These are phyloP conservation scores for Ophiocordyceps robertsii DNA, from an alignment of 2,329 filamentous ascomycete species.

Conservation along the genomic window DNA sequence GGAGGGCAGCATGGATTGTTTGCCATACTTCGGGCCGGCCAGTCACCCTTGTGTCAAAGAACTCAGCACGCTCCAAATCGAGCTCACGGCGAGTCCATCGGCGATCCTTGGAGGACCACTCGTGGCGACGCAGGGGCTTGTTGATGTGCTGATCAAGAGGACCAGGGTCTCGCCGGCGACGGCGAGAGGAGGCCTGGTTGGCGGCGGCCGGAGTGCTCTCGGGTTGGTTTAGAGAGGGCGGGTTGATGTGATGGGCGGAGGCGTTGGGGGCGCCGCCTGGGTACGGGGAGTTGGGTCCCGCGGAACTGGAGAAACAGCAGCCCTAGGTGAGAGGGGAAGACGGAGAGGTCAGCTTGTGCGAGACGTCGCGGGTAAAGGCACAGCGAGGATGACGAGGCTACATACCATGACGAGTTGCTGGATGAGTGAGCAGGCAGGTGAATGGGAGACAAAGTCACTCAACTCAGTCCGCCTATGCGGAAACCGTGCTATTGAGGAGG, in stretches of 20 bases:
- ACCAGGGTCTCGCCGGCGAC: slow-evolving; percentile 21
- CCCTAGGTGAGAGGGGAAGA: slow-evolving; percentile 24
- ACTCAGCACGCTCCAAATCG: slow-evolving; percentile 60
- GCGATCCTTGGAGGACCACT: slow-evolving; percentile 50
- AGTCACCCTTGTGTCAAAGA: slow-evolving; percentile 82
- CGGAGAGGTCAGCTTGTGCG: not conserved
- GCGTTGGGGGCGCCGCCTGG: slow-evolving; percentile 33
- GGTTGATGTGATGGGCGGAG: slow-evolving; percentile 41
- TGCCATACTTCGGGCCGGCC: slow-evolving; percentile 71
- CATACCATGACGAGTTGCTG: slow-evolving; percentile 2
- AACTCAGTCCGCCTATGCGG: not conserved
- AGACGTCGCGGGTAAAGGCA: not conserved
- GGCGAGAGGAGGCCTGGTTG: slow-evolving; percentile 7
- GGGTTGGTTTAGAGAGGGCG: slow-evolving; percentile 19
- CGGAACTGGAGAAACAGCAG: slow-evolving; percentile 42
- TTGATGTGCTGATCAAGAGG: slow-evolving; percentile 55
- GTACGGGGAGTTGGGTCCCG: slow-evolving; percentile 40
- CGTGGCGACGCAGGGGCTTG: slow-evolving; percentile 50
- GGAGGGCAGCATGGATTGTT: slow-evolving; percentile 53
- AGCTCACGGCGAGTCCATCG: slow-evolving; percentile 59
- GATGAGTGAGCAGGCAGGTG: not conserved
- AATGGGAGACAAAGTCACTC: not conserved
- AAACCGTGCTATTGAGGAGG: not conserved
- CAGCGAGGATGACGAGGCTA: not conserved
- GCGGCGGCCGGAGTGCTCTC: slow-evolving; percentile 13